Conservation (phyloP, 2,329 filamentous ascomycete species). For the Basipetospora chlamydospora region DNA sequence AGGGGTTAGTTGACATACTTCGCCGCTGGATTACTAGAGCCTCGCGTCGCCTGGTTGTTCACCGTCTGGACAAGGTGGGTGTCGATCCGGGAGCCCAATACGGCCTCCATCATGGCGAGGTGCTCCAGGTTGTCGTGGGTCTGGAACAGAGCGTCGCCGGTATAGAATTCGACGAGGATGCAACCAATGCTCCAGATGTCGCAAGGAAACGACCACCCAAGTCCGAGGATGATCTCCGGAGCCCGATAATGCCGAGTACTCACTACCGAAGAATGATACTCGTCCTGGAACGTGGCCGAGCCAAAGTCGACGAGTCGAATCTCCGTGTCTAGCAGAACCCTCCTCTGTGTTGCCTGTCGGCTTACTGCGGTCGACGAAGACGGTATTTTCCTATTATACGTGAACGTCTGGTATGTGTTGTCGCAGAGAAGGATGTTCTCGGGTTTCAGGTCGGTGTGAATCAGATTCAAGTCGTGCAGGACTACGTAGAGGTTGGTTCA, state of each 20-base stretch:
- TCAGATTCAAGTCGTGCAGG: slow-evolving; percentile 89
- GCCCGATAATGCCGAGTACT: slow-evolving; percentile 57
- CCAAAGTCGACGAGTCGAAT: slow-evolving; percentile 59
- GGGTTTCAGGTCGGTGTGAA: slow-evolving; percentile 71
- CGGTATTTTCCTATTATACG: slow-evolving; percentile 54
- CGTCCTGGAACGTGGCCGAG: slow-evolving; percentile 57
- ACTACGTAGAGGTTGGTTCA: too few species aligned
- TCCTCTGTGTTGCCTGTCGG: slow-evolving; percentile 47
- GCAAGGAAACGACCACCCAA: slow-evolving; percentile 58
- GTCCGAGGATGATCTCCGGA: slow-evolving; percentile 54
- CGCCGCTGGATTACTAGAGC: slow-evolving; percentile 43
- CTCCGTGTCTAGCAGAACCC: slow-evolving; percentile 52
- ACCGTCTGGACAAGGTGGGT: slow-evolving; percentile 41
- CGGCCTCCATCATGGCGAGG: slow-evolving; percentile 62
- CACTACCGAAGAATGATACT: slow-evolving; percentile 59
- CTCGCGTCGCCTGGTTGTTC: slow-evolving; percentile 41
- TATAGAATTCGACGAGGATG: slow-evolving; percentile 59
- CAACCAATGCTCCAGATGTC: slow-evolving; percentile 65
- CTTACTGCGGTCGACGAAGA: slow-evolving; percentile 47
- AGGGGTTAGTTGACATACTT: too few species aligned
- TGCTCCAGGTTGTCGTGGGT: slow-evolving; percentile 61
- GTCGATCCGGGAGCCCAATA: slow-evolving; percentile 46
- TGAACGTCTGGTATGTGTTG: slow-evolving; percentile 53
- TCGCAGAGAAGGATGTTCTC: slow-evolving; percentile 57
- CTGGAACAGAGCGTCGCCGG: slow-evolving; percentile 56